Evolutionary conservation across 202 grass and related monocot genomes (phyloP).

Genomic region (Panicum hallii): DNA sequence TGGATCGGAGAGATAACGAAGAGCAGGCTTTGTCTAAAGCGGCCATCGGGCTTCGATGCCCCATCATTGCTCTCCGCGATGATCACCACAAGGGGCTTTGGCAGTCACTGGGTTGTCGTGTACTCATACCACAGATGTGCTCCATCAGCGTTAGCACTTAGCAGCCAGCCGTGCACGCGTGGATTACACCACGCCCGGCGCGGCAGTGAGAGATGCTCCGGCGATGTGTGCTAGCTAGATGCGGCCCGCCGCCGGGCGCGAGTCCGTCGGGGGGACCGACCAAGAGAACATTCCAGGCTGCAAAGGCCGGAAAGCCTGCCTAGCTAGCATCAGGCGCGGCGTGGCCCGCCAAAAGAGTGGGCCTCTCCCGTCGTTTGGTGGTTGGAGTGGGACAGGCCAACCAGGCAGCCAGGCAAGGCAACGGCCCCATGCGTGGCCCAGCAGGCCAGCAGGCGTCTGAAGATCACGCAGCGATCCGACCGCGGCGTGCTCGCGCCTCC

Average conservation of each 20-base stretch:
- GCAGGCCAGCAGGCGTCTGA: neutral
- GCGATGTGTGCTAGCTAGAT: neutral
- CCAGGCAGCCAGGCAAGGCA: neutral
- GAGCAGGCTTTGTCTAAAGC: neutral
- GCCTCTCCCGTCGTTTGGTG: neutral
- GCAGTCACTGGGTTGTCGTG: neutral
- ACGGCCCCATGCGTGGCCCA: neutral
- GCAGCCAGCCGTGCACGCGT: neutral
- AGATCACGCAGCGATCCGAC: too few relatives aligned
- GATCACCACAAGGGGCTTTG: neutral
- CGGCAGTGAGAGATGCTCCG: neutral
- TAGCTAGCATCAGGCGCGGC: neutral
- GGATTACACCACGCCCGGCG: neutral
- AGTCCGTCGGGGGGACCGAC: neutral
- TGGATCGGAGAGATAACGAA: neutral
- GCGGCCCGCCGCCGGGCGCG: neutral
- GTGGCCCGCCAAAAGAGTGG: neutral
- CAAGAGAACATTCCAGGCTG: constrained; percentile 39
- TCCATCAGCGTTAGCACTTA: neutral
- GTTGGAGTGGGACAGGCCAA: neutral
- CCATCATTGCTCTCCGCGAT: neutral
- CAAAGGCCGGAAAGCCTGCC: constrained; percentile 34
- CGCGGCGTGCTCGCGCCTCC: too few relatives aligned
- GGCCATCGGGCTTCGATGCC: neutral
- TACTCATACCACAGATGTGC: neutral